A percentile compares a stretch with the other conserved stretches of the same genome.
These are phyloP conservation scores for Yarrowia hollandica DNA, from an alignment of 805 yeast species.

Conservation along the genomic window DNA sequence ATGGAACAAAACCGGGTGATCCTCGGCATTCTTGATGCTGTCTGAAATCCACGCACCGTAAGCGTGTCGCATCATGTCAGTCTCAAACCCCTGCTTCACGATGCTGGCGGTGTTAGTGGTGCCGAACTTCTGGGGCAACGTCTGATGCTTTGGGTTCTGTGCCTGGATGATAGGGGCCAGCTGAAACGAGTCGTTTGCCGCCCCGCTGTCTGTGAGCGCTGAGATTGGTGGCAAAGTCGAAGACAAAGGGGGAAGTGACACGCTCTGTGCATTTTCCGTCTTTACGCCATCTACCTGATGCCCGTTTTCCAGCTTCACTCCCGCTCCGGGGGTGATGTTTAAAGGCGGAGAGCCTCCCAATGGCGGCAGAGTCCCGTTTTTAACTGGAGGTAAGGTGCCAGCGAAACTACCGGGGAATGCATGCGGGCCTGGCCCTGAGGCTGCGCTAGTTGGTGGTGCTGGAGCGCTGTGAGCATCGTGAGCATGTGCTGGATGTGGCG, in stretches of 20 bases:
- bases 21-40: slow-evolving; percentile 33
- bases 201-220: neutral
- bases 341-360: neutral
- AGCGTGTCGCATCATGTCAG: slow-evolving; percentile 36
- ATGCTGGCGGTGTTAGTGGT: slow-evolving; percentile 25
- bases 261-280: neutral
- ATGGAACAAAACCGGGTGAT: slow-evolving; percentile 36
- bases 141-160: slow-evolving; percentile 21
- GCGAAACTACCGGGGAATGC: neutral
- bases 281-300: neutral
- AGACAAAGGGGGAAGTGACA: neutral
- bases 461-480: neutral
- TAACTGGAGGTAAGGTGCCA: neutral
- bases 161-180: slow-evolving; percentile 28
- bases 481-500: neutral
- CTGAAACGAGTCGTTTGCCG: slow-evolving; percentile 14
- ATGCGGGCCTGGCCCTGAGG: neutral
- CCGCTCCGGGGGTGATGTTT: too few species aligned
- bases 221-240: slow-evolving; percentile 4
- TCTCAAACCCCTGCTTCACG: slow-evolving; percentile 37
- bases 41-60: slow-evolving; percentile 36
- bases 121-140: slow-evolving; percentile 21
- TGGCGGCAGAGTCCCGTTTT: neutral
- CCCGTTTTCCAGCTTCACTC: neutral
- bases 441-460: neutral